A percentile compares a stretch with the other conserved stretches of the same genome.
These are phyloP conservation scores for Mesembryanthemum crystallinum DNA, from an alignment of 148 eudicot genomes.

Conservation along the genomic window DNA sequence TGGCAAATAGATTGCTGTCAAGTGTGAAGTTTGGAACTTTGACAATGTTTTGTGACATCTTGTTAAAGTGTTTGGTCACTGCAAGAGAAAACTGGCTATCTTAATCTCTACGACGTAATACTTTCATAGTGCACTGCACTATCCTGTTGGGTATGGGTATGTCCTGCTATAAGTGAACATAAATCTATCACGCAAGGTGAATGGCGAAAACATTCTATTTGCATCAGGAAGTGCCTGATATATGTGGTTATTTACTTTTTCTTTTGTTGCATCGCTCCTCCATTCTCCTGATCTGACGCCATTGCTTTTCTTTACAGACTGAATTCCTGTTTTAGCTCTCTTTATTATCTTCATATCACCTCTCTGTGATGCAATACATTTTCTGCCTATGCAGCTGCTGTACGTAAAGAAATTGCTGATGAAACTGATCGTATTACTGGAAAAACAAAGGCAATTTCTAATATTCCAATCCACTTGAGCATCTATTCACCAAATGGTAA, in stretches of 20 bases:
- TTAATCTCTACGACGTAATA: not conserved
- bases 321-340: not conserved
- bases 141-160: no score
- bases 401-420: slow-evolving; percentile 86
- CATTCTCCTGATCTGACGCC: not conserved
- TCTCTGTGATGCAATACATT: not conserved
- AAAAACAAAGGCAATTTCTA: slow-evolving; percentile 81
- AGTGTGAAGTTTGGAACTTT: not conserved
- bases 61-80: not conserved
- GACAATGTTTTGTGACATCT: not conserved
- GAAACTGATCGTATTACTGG: slow-evolving; percentile 98
- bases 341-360: not conserved
- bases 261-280: not conserved
- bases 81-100: not conserved
- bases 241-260: slow-evolving; percentile 4
- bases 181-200: not conserved
- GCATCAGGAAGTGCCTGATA: not conserved
- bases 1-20: not conserved
- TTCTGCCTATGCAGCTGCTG: slow-evolving; percentile 69
- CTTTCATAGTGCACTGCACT: not conserved
- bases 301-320: not conserved
- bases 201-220: not conserved
- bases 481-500: slow-evolving; percentile 93
- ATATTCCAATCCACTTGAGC: slow-evolving; percentile 93
- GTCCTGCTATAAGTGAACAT: not conserved